These are phyloP conservation scores for Gossypium davidsonii DNA, from an alignment of 441 rosid species.

Conservation along the genomic window DNA sequence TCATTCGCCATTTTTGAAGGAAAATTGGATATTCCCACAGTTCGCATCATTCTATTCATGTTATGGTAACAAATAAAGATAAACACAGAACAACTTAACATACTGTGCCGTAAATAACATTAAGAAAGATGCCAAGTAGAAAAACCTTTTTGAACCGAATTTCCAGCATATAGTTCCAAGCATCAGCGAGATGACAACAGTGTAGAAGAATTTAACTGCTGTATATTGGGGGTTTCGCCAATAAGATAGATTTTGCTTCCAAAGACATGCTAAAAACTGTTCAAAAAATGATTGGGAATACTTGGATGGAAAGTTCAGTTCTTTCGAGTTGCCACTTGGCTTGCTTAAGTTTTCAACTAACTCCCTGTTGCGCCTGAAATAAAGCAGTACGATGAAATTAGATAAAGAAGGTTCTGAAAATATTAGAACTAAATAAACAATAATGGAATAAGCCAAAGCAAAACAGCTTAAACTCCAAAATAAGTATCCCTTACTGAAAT, in stretches of 20 bases:
- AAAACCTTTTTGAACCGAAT: conserved; percentile 76
- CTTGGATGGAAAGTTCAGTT: conserved; percentile 70
- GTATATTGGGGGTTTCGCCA: conserved; percentile 97
- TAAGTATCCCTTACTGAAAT: conserved; percentile 50
- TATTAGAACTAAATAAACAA: not conserved
- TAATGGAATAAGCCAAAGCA: not conserved
- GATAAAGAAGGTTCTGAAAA: conserved; percentile 2
- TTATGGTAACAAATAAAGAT: not conserved
- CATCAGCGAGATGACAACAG: conserved; percentile 80
- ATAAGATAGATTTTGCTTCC: conserved; percentile 93
- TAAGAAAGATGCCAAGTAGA: conserved; percentile 2
- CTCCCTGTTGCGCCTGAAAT: conserved; percentile 58
- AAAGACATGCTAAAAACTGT: conserved; percentile 81
- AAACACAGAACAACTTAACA: not conserved
- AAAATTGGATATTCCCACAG: not conserved
- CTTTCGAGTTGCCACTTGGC: conserved; percentile 54
- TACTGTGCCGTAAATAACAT: not conserved
- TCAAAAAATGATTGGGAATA: conserved; percentile 62
- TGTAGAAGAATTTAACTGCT: conserved; percentile 94
- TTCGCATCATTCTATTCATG: not conserved
- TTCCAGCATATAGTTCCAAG: conserved; percentile 95
- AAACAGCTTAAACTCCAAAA: conserved; percentile 10
- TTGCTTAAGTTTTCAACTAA: conserved; percentile 65
- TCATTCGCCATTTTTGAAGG: not conserved
- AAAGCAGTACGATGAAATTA: conserved; percentile 16